Base-by-base conservation (phyloP, 140 eudicot species). In the Artemisia princeps region DNA sequence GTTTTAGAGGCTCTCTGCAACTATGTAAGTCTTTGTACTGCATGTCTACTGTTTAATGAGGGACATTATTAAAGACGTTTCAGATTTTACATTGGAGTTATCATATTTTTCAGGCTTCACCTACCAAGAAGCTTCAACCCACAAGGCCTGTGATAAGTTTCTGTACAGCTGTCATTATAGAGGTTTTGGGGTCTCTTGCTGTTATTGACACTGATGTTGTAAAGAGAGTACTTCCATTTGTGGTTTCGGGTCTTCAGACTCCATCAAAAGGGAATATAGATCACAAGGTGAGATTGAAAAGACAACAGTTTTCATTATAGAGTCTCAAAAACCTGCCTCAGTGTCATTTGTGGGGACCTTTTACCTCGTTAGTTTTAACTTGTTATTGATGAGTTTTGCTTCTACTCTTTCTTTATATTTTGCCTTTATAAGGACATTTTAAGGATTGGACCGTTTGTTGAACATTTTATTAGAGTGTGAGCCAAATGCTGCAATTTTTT, bases 141-240 rank as follows among this genome's bases (percentile, higher is more conserved):
- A 67, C 92, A 46, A 79, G 75, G 57, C 74, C 88, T 14, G 96
- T 88, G 77, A 85, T 69, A 77, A 82, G 86, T 72, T 85, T 92
- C 67, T 85, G 95, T 67, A 88, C 92, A 17, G 92, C 96, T 26
- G 95, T 92, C 64, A 76, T 85, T 57, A 75, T 85, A 68, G 96
- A 92, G 86, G 82, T 85, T 37, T 64, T 87, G 68, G 95, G 89
- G 64, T 81, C 81, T 16, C 72, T 80, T 48, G 42, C 70, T 49
- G 84, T 77, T 51, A 40, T 92, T 72, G 80, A 82, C 30, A 60
- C 77, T 44, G 83, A 92, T 64, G 67, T 62, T 62, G 96, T 92
- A 60, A 83, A 82, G 83, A 84, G 89, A 76, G 72, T 92, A 57
- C 87, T 88, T 76, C 98, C 98, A 8, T 92, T 71, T 69, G 76